These are phyloP conservation scores for Sordariomycetes sp. DNA, from an alignment of 2,329 filamentous ascomycete genomes.

Conservation along the genomic window DNA sequence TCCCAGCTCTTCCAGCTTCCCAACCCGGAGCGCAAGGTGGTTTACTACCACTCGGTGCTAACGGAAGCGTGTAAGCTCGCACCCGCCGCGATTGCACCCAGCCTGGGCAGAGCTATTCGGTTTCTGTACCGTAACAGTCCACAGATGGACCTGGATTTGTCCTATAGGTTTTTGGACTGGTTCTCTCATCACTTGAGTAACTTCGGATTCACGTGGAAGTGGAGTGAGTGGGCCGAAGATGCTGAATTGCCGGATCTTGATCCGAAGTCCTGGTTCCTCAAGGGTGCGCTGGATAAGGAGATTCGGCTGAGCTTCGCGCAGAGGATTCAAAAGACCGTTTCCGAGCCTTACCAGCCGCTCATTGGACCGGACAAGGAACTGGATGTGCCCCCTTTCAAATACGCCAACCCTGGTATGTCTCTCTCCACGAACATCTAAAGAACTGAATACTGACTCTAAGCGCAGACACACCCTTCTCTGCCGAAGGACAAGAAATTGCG, in stretches of 20 bases:
- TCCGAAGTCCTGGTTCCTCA: constrained; percentile 88
- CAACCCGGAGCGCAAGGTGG: constrained; percentile 79
- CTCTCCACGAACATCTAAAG: neutral
- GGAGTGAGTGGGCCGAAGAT: constrained; percentile 93
- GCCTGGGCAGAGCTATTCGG: constrained; percentile 83
- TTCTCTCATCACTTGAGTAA: constrained; percentile 97
- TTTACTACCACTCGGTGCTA: constrained; percentile 93
- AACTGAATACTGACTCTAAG: constrained; percentile 2
- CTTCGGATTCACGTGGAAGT: constrained; percentile 99
- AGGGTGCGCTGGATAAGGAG: constrained; percentile 88
- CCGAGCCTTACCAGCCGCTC: constrained; percentile 69
- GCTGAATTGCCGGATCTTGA: constrained; percentile 67
- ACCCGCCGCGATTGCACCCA: constrained; percentile 91
- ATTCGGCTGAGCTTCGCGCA: constrained; percentile 94
- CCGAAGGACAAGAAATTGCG: constrained; percentile 76
- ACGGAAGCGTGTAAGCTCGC: constrained; percentile 95
- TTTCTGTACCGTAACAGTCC: constrained; percentile 79
- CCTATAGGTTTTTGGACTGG: constrained; percentile 89
- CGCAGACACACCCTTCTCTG: constrained; percentile 70
- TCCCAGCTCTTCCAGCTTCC: constrained; percentile 89
- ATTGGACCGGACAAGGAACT: constrained; percentile 86
- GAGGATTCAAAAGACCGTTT: constrained; percentile 88
- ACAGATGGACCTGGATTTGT: constrained; percentile 77
- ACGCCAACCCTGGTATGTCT: constrained; percentile 59
- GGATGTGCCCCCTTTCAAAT: constrained; percentile 95